phyloP scores from a whole-genome alignment of 257 asterid genomes.

The Fraxinus quadrangulata region DNA sequence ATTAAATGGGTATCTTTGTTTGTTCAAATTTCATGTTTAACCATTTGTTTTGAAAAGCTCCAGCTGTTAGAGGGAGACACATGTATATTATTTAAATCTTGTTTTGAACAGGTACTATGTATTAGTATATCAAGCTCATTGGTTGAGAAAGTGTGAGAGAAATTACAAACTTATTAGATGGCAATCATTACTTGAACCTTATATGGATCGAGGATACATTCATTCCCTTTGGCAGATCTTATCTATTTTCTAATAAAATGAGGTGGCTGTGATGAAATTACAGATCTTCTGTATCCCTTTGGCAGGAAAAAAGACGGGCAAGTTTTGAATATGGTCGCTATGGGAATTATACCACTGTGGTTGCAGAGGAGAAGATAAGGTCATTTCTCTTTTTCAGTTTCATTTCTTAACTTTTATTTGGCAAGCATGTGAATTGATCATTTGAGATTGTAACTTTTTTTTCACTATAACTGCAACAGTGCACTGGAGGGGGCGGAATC shows the following conservation, averaged over 20 bases:
- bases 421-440: not conserved
- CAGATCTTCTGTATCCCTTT: slow-evolving; percentile 7
- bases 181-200: not conserved
- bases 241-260: not conserved
- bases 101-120: too few relatives aligned
- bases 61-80: too few relatives aligned
- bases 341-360: slow-evolving; percentile 85
- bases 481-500: slow-evolving; percentile 82
- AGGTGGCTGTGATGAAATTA: not conserved
- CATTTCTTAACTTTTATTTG: not conserved
- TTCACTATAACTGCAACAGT: slow-evolving; percentile 45
- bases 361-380: slow-evolving; percentile 71
- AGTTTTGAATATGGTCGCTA: slow-evolving; percentile 96
- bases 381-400: slow-evolving; percentile 20
- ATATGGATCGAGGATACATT: not conserved
- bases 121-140: not conserved
- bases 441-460: not conserved
- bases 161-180: not conserved
- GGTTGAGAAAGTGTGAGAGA: not conserved
- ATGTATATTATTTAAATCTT: too few relatives aligned
- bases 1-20: too few relatives aligned
- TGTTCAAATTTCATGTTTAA: too few relatives aligned
- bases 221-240: not conserved
- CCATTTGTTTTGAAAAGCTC: too few relatives aligned
- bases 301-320: slow-evolving; percentile 72